Percentiles rank a stretch among this genome's conserved stretches.
Conservation (phyloP, 1,284 basidiomycete species). For the Meripilus lineatus region DNA sequence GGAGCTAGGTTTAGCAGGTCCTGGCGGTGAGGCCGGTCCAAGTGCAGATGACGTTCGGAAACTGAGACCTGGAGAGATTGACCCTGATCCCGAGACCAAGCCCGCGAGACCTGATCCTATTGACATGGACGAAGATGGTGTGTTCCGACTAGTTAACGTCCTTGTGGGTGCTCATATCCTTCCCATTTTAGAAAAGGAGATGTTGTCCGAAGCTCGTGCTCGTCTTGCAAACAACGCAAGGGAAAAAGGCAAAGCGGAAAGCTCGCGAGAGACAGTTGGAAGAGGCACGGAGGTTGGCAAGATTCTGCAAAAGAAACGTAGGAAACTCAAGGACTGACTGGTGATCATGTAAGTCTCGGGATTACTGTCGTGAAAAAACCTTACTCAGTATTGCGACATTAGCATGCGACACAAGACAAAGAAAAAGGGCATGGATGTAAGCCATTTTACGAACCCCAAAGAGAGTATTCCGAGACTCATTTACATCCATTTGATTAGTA, state of each 20-base stretch:
- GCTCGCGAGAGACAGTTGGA: conserved; percentile 95
- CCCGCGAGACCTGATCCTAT: conserved; percentile 98
- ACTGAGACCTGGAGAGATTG: conserved; percentile 94
- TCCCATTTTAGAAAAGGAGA: conserved; percentile 85
- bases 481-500: conserved; percentile 48
- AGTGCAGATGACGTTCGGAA: conserved; percentile 88
- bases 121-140: conserved; percentile 99
- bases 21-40: conserved; percentile 74
- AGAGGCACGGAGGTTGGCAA: conserved; percentile 90
- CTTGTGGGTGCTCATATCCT: not conserved
- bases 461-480: not conserved
- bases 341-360: conserved; percentile 76
- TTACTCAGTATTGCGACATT: too few species aligned
- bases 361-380: too few species aligned
- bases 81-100: conserved; percentile 98
- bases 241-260: conserved; percentile 99
- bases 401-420: conserved; percentile 88
- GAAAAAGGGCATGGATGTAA: conserved; percentile 94
- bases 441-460: conserved; percentile 19
- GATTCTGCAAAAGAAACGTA: conserved; percentile 98
- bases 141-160: conserved; percentile 25
- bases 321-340: conserved; percentile 95
- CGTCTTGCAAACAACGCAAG: conserved; percentile 97
- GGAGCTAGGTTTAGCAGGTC: conserved; percentile 86
- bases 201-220: conserved; percentile 98